Conservation (phyloP, 495 filamentous ascomycete genomes). For the Neurospora sp. region DNA sequence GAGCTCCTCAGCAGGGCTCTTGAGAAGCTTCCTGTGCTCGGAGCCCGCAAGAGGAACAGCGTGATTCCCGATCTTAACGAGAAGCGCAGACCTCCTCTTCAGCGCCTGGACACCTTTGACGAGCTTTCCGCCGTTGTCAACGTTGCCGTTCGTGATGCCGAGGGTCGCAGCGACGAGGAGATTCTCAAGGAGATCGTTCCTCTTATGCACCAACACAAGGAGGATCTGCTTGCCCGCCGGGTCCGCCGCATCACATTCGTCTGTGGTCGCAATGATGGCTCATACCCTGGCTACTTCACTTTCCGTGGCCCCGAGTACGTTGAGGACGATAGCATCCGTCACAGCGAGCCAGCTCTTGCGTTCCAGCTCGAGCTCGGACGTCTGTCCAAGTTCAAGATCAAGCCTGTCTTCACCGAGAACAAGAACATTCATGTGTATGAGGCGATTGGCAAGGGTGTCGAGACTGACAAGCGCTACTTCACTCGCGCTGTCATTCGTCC, state of each 20-base stretch:
- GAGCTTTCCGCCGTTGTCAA: constrained; percentile 88
- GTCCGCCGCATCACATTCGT: constrained; percentile 92
- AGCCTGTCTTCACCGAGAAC: constrained; percentile 97
- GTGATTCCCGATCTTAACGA: constrained; percentile 60
- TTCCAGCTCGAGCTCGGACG: constrained; percentile 96
- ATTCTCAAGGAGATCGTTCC: constrained; percentile 62
- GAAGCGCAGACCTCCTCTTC: constrained; percentile 50
- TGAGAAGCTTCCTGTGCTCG: constrained; percentile 59
- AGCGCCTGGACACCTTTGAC: constrained; percentile 40
- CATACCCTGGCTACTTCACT: constrained; percentile 94
- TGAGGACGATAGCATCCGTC: constrained; percentile 92
- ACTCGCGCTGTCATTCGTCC: constrained; percentile 88
- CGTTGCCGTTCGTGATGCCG: constrained; percentile 81
- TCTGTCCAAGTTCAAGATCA: constrained; percentile 93
- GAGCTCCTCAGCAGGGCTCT: constrained; percentile 73
- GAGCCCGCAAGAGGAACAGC: constrained; percentile 28
- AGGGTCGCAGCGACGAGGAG: constrained; percentile 75
- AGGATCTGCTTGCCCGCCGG: constrained; percentile 67
- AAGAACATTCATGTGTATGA: constrained; percentile 98
- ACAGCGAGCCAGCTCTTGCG: constrained; percentile 88
- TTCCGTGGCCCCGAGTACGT: constrained; percentile 86
- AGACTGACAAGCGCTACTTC: constrained; percentile 96
- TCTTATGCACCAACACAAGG: constrained; percentile 71
- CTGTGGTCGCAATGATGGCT: constrained; percentile 87
- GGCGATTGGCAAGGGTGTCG: constrained; percentile 83